Evolutionary conservation across 306 rosid species (phyloP), one percentile per base, ranked within the genome.

Genomic region (Cucurbita maxima): DNA sequence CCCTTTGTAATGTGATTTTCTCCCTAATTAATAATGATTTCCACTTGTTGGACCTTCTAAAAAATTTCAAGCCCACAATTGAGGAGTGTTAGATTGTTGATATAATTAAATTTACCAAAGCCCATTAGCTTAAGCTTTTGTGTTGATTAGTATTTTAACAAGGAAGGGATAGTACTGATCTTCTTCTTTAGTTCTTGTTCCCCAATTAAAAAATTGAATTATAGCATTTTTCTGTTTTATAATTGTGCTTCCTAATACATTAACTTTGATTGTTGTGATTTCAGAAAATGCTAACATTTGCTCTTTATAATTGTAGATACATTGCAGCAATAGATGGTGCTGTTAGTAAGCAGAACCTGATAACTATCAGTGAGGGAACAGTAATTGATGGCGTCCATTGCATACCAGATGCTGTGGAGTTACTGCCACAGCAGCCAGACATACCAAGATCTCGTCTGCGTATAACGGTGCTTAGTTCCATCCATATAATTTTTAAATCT

Each of bases 321-420:
- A 88, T 93, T 84, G 96, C 97, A 62, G 83, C 87, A 30, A 79
- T 93, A 80, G 89, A 90, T 79, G 94, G 96, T 16, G 72, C 30
- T 45, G 89, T 94, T 76, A 81, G 85, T 83, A 90, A 87, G 89
- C 84, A 80, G 82, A 93, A 86, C 82, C 82, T 94, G 79, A 71
- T 81, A 34, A 67, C 90, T 73, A 85, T 93, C 71, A 86, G 96
- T 51, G 92, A 85, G 75, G 98, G 97, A 75, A 82, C 97, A 61
- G 73, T 80, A 62, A 74, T 93, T 64, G 98, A 88, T 14, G 97
- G 97, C 0, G 75, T 86, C 79, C 97, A 59, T 80, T 90, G 98
- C 82, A 59, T 76, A 50, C 98, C 98, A 60, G 97, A 93, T 80
- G 75, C 69, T 11, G 96, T 93, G 57, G 97, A 90, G 84, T 79